Conservation (phyloP, 768 basidiomycete species). For the Phanerochaete carnosa region DNA sequence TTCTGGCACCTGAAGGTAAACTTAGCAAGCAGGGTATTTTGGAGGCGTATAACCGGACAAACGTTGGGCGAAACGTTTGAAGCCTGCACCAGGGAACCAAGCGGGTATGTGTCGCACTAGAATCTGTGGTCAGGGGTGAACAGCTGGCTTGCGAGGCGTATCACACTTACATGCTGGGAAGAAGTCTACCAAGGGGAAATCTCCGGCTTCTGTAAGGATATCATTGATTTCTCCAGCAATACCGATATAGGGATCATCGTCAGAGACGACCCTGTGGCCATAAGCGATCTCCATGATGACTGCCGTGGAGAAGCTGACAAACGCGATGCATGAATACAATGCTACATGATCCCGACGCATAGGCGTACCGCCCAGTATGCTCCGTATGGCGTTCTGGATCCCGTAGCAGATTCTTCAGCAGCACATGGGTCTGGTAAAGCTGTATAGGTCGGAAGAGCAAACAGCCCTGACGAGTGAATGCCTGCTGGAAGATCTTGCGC, state of each 20-base stretch:
- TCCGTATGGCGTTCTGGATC: conserved; percentile 21
- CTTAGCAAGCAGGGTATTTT: too few relatives aligned
- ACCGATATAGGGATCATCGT: conserved; percentile 27
- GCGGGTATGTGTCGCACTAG: too few relatives aligned
- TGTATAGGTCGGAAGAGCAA: conserved; percentile 21
- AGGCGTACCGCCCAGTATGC: neutral
- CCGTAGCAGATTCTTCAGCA: conserved; percentile 25
- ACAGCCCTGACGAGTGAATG: conserved; percentile 8
- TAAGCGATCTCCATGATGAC: conserved; percentile 31
- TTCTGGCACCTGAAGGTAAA: too few relatives aligned
- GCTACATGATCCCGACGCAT: too few relatives aligned
- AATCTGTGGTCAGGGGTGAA: too few relatives aligned
- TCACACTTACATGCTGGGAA: too few relatives aligned
- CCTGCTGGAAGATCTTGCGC: conserved; percentile 4
- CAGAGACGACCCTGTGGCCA: conserved; percentile 25
- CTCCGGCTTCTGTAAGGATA: neutral
- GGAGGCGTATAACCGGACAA: too few relatives aligned
- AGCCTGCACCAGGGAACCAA: too few relatives aligned
- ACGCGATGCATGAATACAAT: neutral
- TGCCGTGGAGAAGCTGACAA: conserved; percentile 20
- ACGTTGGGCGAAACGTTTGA: too few relatives aligned
- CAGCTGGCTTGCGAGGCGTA: too few relatives aligned
- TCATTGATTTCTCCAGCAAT: conserved; percentile 17
- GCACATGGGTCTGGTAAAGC: conserved; percentile 20
- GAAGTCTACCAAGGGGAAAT: too few relatives aligned